Conservation (phyloP, 2,329 filamentous ascomycete genomes). For the Colletotrichum salicis region DNA sequence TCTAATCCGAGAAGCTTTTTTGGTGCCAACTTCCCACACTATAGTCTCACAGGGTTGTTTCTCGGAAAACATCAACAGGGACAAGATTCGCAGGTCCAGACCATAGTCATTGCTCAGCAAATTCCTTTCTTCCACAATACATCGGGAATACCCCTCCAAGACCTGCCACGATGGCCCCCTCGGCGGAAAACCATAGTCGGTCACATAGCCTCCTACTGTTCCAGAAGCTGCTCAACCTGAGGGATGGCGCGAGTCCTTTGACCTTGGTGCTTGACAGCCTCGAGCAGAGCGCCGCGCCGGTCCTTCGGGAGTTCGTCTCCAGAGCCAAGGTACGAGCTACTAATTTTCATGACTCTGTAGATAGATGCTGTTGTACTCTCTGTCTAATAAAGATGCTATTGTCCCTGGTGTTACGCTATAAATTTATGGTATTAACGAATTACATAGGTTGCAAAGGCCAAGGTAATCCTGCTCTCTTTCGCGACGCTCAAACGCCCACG, state of each 20-base stretch:
- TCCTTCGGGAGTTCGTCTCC: conserved; percentile 78
- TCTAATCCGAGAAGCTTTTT: background rate
- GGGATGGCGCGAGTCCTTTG: conserved; percentile 85
- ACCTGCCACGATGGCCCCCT: conserved; percentile 61
- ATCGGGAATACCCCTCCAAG: background rate
- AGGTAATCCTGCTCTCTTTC: conserved; percentile 82
- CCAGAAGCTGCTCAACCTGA: conserved; percentile 81
- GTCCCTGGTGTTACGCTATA: background rate
- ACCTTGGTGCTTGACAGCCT: conserved; percentile 87
- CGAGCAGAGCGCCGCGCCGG: conserved; percentile 79
- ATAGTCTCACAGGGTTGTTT: no score
- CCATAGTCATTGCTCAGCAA: background rate
- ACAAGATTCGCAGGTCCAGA: background rate
- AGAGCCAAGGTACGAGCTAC: conserved; percentile 70
- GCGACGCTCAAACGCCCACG: conserved; percentile 74
- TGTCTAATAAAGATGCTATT: no score
- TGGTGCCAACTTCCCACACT: background rate
- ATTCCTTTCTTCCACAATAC: background rate
- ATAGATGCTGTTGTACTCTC: background rate
- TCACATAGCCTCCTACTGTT: conserved; percentile 88
- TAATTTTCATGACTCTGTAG: background rate
- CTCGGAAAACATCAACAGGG: no score
- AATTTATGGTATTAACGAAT: background rate
- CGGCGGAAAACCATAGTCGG: conserved; percentile 73
- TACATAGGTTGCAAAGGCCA: conserved; percentile 69